These are phyloP conservation scores for Geum urbanum DNA, from an alignment of 306 rosid species.

Conservation along the genomic window DNA sequence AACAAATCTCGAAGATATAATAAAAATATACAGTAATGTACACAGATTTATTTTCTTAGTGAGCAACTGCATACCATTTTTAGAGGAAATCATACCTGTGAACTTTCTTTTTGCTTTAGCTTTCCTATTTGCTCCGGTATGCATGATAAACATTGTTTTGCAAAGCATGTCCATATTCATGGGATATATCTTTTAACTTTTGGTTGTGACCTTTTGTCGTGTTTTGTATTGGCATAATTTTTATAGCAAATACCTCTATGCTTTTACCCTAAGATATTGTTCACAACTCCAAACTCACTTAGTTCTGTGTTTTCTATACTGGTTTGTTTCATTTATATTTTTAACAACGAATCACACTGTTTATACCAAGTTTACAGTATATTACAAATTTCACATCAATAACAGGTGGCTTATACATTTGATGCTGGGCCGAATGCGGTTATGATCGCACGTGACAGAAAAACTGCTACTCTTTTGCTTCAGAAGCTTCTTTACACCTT, in stretches of 20 bases:
- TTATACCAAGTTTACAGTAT: neutral
- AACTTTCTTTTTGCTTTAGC: no score
- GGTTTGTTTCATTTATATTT: neutral
- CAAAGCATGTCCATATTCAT: neutral
- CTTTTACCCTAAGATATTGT: neutral
- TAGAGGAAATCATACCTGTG: no score
- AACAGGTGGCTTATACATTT: slow-evolving; percentile 94
- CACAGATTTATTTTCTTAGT: no score
- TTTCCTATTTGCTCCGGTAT: no score
- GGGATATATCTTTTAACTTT: neutral
- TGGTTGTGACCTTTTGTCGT: neutral
- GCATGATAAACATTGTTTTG: neutral
- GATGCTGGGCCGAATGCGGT: slow-evolving; percentile 99
- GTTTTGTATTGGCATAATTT: slow-evolving; percentile 1
- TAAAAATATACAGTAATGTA: no score
- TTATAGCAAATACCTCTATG: neutral
- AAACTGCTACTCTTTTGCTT: slow-evolving; percentile 75
- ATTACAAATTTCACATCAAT: slow-evolving; percentile 11
- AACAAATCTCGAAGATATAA: no score
- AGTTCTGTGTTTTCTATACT: neutral
- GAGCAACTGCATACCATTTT: no score
- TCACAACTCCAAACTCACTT: neutral
- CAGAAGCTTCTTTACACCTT: slow-evolving; percentile 84
- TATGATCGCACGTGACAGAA: slow-evolving; percentile 75
- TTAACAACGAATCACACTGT: neutral